A percentile compares a stretch with the other conserved stretches of the same genome.
phyloP scores from a whole-genome alignment of 306 rosid genomes.

The Castanea crenata region DNA sequence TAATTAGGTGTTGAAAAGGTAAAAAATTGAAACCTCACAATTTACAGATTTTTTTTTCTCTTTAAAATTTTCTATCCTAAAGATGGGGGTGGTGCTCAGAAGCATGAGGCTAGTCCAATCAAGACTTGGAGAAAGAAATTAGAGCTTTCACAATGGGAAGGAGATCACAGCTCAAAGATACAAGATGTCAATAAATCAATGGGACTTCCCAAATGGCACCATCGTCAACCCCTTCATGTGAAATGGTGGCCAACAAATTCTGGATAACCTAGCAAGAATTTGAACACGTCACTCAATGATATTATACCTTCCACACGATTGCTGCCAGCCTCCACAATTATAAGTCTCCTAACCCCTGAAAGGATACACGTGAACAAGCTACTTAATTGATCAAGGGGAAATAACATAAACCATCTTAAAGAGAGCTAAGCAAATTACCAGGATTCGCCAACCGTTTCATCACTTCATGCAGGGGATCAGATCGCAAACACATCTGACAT shows the following conservation, averaged over 20 bases:
- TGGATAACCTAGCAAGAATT: slow-evolving; percentile 64
- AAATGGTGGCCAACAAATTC: slow-evolving; percentile 18
- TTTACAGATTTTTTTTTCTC: slow-evolving; percentile 51
- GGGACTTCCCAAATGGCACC: slow-evolving; percentile 26
- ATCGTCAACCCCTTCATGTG: slow-evolving; percentile 9
- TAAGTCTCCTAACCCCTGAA: slow-evolving; percentile 81
- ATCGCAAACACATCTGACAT: slow-evolving; percentile 83
- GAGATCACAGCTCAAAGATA: slow-evolving; percentile 32
- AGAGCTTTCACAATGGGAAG: slow-evolving; percentile 25
- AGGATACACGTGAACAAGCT: slow-evolving; percentile 9
- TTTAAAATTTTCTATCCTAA: slow-evolving; percentile 44
- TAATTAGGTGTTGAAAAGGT: slow-evolving; percentile 24
- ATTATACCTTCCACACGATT: slow-evolving; percentile 87
- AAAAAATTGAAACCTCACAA: slow-evolving; percentile 41
- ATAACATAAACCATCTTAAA: background rate
- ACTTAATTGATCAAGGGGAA: background rate
- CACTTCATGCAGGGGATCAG: slow-evolving; percentile 75
- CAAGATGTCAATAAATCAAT: slow-evolving; percentile 19
- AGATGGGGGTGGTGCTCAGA: slow-evolving; percentile 27
- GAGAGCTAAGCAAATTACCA: slow-evolving; percentile 40
- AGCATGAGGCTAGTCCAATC: slow-evolving; percentile 24
- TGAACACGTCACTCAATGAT: slow-evolving; percentile 76
- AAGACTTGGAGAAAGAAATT: slow-evolving; percentile 26
- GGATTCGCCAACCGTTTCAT: slow-evolving; percentile 76
- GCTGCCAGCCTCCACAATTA: slow-evolving; percentile 90